These are phyloP conservation scores for Candida michaelii DNA, from an alignment of 805 yeast species.

Conservation along the genomic window DNA sequence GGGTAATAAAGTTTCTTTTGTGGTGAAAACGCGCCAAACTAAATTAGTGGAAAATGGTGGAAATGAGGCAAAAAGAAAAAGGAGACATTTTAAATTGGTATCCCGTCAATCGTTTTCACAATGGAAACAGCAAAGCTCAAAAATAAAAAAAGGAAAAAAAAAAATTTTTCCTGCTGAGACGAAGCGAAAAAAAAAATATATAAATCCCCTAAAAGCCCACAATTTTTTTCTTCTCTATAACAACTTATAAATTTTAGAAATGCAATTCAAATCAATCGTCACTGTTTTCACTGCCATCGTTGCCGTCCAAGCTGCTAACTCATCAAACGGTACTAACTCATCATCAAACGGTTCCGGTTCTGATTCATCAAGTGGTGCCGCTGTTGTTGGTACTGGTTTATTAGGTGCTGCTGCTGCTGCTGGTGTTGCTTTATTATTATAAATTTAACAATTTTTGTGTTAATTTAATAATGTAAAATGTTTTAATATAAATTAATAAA, in stretches of 20 bases:
- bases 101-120: conserved; percentile 1
- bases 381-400: conserved; percentile 29
- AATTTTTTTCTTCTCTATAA: background rate
- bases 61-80: background rate
- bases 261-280: conserved; percentile 41
- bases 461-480: conserved; percentile 3
- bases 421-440: conserved; percentile 40
- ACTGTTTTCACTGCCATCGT: conserved; percentile 39
- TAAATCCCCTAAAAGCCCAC: conserved; percentile 2
- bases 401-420: conserved; percentile 35
- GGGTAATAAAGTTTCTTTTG: conserved; percentile 2
- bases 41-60: background rate
- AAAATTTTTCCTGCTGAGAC: conserved; percentile 2
- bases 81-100: conserved; percentile 4
- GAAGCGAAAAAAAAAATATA: conserved; percentile 4
- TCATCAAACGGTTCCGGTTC: conserved; percentile 17
- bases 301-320: conserved; percentile 37
- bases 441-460: conserved; percentile 9
- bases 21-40: conserved; percentile 3
- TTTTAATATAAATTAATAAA: conserved; percentile 3
- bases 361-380: conserved; percentile 20
- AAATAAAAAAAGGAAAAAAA: background rate
- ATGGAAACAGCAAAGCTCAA: conserved; percentile 2
- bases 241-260: conserved; percentile 17
- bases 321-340: conserved; percentile 23